Conservation (phyloP, 371 early-diverging fungal species). For the Chytridium lagenaria region DNA sequence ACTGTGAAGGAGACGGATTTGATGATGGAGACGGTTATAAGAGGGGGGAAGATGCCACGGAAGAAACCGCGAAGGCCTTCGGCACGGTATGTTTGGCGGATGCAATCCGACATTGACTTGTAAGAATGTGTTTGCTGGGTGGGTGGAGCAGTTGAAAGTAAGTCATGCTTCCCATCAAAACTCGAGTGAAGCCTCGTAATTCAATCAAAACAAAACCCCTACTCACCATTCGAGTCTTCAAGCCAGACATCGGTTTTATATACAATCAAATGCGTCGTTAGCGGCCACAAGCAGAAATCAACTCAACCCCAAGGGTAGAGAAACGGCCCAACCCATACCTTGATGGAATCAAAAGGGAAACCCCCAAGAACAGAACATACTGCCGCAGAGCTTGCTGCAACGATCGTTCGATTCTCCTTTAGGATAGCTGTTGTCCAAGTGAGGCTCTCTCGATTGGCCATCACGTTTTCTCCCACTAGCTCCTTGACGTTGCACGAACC, state of each 20-base stretch:
- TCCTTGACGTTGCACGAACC: too few relatives aligned
- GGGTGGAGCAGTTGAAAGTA: not conserved
- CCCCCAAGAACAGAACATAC: not conserved
- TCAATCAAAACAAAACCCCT: not conserved
- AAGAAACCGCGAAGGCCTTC: not conserved
- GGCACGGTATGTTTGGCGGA: not conserved
- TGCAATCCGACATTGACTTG: constrained; percentile 1
- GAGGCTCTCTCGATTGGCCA: too few relatives aligned
- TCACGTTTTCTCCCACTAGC: too few relatives aligned
- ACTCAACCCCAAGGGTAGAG: not conserved
- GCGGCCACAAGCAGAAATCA: not conserved
- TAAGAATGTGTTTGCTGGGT: constrained; percentile 5
- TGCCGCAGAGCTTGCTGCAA: constrained; percentile 7
- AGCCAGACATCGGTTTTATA: not conserved
- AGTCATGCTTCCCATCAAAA: too few relatives aligned
- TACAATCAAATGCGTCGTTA: not conserved
- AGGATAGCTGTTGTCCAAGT: too few relatives aligned
- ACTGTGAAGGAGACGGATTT: constrained; percentile 7
- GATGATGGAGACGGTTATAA: constrained; percentile 11
- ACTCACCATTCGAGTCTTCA: constrained; percentile 8
- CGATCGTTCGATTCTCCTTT: too few relatives aligned
- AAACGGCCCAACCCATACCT: not conserved
- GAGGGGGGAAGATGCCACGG: constrained; percentile 5
- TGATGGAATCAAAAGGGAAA: constrained; percentile 14
- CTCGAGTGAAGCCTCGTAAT: too few relatives aligned